Base-by-base conservation (phyloP, 768 basidiomycete genomes). In the Clitopilus hobsonii region DNA sequence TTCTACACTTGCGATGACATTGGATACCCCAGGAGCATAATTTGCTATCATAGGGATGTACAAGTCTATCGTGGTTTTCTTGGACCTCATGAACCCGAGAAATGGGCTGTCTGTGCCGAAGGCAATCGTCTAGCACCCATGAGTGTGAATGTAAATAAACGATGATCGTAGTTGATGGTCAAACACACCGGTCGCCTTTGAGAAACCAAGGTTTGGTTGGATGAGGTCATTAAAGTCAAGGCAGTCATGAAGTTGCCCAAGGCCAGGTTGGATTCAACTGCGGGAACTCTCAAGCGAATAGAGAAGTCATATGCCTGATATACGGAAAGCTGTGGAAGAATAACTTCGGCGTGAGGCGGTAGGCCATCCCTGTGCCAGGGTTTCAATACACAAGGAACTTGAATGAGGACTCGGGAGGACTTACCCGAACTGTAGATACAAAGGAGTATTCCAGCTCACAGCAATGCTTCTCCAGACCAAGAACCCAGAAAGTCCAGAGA, bases 241-340 rank as follows among this genome's bases (percentile, higher is more conserved):
- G 75, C 79, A 4, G 83, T 73, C 91, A 94, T 94, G 68, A 93
- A 94, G 67, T 94, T 94, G 38, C 91, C 91, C 2, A 94, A 81
- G 3, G 74, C 84, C 61, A 81, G 73, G 69, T 91, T 93, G 20
- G 84, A 68, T 56, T 85, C 82, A 16, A 79, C 79, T 3, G 81
- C 74, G 10, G 91, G 91, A 6, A 93, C 73, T 25, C 72, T 67
- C 14, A 94, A 72, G 52, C 82, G 79, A 14, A 93, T 69, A 41
- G 83, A 84, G 51, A 94, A 73, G 58, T 91, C 84, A 54, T 93
- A 94, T n/a, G 81, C 80, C 58, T 92, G 91, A 30, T 77, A 71
- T 16, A 80, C 63, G 51, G 79, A 76, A 26, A 92, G 71, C 11
- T 66, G 55, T 1, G 83, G 79, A 0, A 92, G 67, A 0, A 67